Percentiles rank a stretch among this genome's conserved stretches.
phyloP scores from a whole-genome alignment of 2,329 filamentous ascomycete species.

The Cytospora piceicola region DNA sequence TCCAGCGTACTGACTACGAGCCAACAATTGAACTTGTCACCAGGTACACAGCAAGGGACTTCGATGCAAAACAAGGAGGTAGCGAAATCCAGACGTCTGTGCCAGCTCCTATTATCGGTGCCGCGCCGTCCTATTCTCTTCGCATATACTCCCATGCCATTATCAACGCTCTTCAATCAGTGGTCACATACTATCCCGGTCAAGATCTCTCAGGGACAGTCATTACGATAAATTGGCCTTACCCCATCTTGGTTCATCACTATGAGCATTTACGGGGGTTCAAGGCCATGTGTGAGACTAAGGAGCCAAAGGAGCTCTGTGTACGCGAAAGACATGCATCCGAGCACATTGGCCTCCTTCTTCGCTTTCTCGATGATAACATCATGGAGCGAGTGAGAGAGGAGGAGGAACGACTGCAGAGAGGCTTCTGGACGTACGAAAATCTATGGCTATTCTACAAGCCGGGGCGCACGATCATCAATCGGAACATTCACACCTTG shows the following conservation, averaged over 20 bases:
- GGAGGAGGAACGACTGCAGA: constrained; percentile 33
- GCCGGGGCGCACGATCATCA: constrained; percentile 29
- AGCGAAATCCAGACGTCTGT: neutral
- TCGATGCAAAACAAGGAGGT: neutral
- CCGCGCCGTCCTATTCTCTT: constrained; percentile 31
- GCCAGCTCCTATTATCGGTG: neutral
- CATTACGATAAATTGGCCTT: constrained; percentile 34
- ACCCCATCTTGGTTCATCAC: constrained; percentile 37
- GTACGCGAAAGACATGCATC: constrained; percentile 25
- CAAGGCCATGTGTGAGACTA: constrained; percentile 5
- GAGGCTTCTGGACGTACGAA: constrained; percentile 32
- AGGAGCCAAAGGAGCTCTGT: constrained; percentile 28
- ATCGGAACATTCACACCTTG: too few species aligned
- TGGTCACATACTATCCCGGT: constrained; percentile 37
- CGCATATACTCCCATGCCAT: constrained; percentile 34
- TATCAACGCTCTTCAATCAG: constrained; percentile 35
- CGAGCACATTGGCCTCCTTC: constrained; percentile 30
- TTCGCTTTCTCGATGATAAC: constrained; percentile 34
- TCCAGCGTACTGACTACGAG: neutral
- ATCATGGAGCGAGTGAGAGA: constrained; percentile 33
- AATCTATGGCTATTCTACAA: constrained; percentile 31
- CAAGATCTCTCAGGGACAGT: constrained; percentile 33
- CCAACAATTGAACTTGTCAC: constrained; percentile 24
- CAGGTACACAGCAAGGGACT: neutral
- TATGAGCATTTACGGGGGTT: constrained; percentile 35